Evolutionary conservation across 2,329 filamentous ascomycete genomes (phyloP).

Genomic region (Aspergillus quadricinctus): DNA sequence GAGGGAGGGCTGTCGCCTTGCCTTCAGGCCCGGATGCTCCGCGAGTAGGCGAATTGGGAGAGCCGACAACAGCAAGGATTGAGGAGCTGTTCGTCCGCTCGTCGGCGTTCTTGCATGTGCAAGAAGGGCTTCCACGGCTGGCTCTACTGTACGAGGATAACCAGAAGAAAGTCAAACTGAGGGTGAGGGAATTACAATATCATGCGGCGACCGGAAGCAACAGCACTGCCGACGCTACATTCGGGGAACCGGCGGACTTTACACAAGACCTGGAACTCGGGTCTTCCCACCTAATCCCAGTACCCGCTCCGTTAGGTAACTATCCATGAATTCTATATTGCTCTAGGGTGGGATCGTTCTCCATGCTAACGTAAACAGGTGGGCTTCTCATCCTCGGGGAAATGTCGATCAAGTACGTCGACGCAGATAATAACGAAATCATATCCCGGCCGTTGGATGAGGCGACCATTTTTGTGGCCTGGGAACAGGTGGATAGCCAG

Average conservation of each 20-base stretch:
- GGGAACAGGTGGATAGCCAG: slow-evolving; percentile 77
- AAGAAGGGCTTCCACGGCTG: slow-evolving; percentile 52
- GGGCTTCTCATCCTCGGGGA: slow-evolving; percentile 73
- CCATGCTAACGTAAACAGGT: slow-evolving; percentile 52
- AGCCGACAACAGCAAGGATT: slow-evolving; percentile 59
- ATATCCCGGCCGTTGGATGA: slow-evolving; percentile 64
- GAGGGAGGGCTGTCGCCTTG: slow-evolving; percentile 21
- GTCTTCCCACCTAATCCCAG: slow-evolving; percentile 58
- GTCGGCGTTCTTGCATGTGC: slow-evolving; percentile 60
- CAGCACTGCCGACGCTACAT: slow-evolving; percentile 47
- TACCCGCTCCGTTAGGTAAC: slow-evolving; percentile 52
- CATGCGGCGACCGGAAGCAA: slow-evolving; percentile 41
- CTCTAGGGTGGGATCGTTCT: background rate
- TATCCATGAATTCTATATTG: background rate
- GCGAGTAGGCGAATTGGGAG: slow-evolving; percentile 54
- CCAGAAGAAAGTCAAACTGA: slow-evolving; percentile 52
- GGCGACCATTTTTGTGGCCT: slow-evolving; percentile 83
- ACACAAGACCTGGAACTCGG: slow-evolving; percentile 55
- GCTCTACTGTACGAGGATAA: slow-evolving; percentile 64
- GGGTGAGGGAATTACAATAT: slow-evolving; percentile 53
- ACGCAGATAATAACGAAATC: slow-evolving; percentile 66
- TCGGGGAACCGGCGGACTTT: slow-evolving; percentile 50
- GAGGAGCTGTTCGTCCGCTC: slow-evolving; percentile 64
- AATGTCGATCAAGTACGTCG: slow-evolving; percentile 78
- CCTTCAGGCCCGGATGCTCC: slow-evolving; percentile 22